Evolutionary conservation across 2,329 filamentous ascomycete species (phyloP), one percentile per base, ranked within the genome.

Genomic region (Penicillium aurantiogriseum): DNA sequence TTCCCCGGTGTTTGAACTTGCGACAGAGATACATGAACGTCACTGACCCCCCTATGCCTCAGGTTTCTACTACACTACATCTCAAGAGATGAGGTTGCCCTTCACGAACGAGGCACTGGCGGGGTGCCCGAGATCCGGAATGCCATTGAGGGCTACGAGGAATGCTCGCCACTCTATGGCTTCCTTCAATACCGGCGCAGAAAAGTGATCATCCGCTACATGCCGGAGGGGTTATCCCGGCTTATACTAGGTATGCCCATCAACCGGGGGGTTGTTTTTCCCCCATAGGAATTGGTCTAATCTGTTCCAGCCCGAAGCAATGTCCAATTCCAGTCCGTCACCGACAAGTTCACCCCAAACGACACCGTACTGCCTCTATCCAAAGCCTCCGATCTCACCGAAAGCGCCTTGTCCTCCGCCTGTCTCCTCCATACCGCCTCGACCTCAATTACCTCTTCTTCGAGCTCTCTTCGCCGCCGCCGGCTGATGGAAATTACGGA

Each of bases 21-120:
- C 23, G 21, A 51, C 46, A 45, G 11, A 35, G 11, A 29, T 54
- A 33, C 17, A 27, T 27, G 13, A 50, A n/a, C 11, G 11, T 54
- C 49, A 51, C 56, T 52, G 35, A 56, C 55, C 43, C 45, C 47
- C 27, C 29, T 25, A 56, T 48, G 31, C 56, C 57, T 35, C 71
- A 97, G 94, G 94, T 94, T 99, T 70, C 85, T 97, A 62, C 86
- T 99, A 67, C 92, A 93, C 74, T 99, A 99, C 77, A 83, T 85
- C 62, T 88, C 88, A 60, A 88, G 94, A 75, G 94, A 99, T 80
- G 90, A 93, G 67, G 83, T 99, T 60, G 87, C 90, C 64, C 77
- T 99, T 56, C 80, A 94, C 57, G 85, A 82, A 59, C 85, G 84
- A 65, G 94, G 94, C 49, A 88, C 82, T 64, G 90, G 90, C 64